Evolutionary conservation across 441 rosid species (phyloP).

Genomic region (Croton laevigatus): DNA sequence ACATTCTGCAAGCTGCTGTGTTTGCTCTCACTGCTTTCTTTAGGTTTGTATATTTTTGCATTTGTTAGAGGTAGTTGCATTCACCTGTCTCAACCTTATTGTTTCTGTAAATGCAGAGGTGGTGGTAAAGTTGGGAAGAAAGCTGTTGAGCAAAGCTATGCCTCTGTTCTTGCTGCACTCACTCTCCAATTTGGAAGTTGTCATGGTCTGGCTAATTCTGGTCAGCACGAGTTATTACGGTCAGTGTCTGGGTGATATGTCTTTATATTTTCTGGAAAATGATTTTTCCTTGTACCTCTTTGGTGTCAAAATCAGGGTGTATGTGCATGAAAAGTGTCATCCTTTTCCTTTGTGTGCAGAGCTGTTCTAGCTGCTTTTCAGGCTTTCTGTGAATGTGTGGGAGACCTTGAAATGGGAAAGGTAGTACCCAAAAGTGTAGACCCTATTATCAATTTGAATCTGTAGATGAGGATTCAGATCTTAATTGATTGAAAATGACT

Average conservation of each 20-base stretch:
- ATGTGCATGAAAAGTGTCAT: not conserved
- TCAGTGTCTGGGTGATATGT: slow-evolving; percentile 24
- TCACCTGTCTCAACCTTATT: slow-evolving; percentile 16
- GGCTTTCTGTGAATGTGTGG: slow-evolving; percentile 98
- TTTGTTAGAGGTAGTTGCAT: slow-evolving; percentile 20
- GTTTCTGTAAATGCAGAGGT: slow-evolving; percentile 59
- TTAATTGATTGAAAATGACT: slow-evolving; percentile 14
- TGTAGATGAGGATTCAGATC: not conserved
- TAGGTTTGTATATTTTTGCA: slow-evolving; percentile 50
- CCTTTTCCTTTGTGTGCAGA: slow-evolving; percentile 46
- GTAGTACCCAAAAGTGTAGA: slow-evolving; percentile 52
- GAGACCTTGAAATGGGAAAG: slow-evolving; percentile 99
- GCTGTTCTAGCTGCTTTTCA: slow-evolving; percentile 89
- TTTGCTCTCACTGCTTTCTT: slow-evolving; percentile 93
- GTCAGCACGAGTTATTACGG: slow-evolving; percentile 89
- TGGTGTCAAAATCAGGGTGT: slow-evolving; percentile 14
- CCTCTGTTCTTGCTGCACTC: slow-evolving; percentile 87
- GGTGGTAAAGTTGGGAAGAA: slow-evolving; percentile 96
- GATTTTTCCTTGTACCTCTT: slow-evolving; percentile 11
- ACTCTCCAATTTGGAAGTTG: slow-evolving; percentile 93
- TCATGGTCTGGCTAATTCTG: slow-evolving; percentile 82
- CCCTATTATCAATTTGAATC: slow-evolving; percentile 5
- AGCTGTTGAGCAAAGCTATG: slow-evolving; percentile 92
- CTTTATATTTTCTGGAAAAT: slow-evolving; percentile 13
- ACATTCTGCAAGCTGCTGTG: slow-evolving; percentile 82